Base-by-base conservation (phyloP, 2,329 filamentous ascomycete genomes). In the Penicillium sp. region DNA sequence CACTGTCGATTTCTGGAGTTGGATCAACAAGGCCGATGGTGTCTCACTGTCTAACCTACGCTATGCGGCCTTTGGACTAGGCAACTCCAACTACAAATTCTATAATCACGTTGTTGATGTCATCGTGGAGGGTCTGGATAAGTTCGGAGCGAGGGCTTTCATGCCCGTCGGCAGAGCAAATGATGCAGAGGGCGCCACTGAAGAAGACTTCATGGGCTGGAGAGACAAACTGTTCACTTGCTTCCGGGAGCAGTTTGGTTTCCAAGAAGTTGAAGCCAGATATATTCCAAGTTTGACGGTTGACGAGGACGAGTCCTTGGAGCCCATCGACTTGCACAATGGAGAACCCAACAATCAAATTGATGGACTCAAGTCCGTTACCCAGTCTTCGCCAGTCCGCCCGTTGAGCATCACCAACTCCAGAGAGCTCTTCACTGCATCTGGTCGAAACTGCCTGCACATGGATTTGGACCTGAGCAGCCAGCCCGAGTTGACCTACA, bases 11-110 rank as follows among this genome's bases (percentile, higher is more conserved):
- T 96, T 97, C 79, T 96, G 69, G 65, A 66, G 93, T 79, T 93
- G 96, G 77, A 93, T 96, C 76, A 85, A 94, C 69, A 89, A 84
- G 52, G 84, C 83, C 60, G 89, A 93, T 14, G 89, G 91, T 52
- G 81, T 87, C 51, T 78, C 84, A 63, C 94, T 96, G 77, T 88
- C 87, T 11, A 66, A 66, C n/a, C 64, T 85, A 89, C 73, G 83
- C 83, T 97, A 91, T 71, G 90, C 96, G 69, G 87, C 91, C 55
- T 96, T 97, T 69, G 93, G 93, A 65, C 86, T 97, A 40, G 93
- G 93, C 59, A 97, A 97, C 82, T 96, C 96, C 81, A 96, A 93
- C 35, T 97, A 97, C 76, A 92, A 96, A 75, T 92, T 96, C 80
- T 97, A 96, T 83, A 97, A 97, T 81, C 89, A 89, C 50, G 94